Conservation (phyloP, 2,329 filamentous ascomycete species). For the Fusarium tricinctum region DNA sequence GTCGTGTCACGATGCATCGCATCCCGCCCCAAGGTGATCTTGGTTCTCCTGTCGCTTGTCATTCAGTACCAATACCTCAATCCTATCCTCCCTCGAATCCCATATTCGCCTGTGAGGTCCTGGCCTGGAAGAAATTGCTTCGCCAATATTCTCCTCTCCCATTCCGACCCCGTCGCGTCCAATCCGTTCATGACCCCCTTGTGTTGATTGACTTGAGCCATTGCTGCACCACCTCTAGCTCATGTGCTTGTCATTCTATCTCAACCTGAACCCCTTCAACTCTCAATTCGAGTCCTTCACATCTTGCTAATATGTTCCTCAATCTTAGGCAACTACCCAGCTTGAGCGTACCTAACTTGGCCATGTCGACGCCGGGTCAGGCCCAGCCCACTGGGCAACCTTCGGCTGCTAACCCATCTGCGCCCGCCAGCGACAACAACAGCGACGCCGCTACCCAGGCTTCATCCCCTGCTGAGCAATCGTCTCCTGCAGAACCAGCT, state of each 20-base stretch:
- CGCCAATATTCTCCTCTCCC: slow-evolving; percentile 33
- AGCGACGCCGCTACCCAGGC: slow-evolving; percentile 25
- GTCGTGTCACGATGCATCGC: slow-evolving; percentile 37
- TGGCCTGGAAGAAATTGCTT: slow-evolving; percentile 11
- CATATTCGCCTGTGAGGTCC: slow-evolving; percentile 15
- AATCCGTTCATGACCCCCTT: slow-evolving; percentile 29
- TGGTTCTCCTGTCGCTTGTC: slow-evolving; percentile 24
- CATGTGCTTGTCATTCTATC: slow-evolving; percentile 18
- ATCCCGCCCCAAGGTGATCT: slow-evolving; percentile 12
- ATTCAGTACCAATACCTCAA: slow-evolving; percentile 9
- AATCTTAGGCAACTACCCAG: slow-evolving; percentile 48
- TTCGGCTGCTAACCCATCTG: slow-evolving; percentile 35
- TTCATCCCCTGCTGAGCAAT: slow-evolving; percentile 9
- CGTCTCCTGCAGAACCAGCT: slow-evolving; percentile 19
- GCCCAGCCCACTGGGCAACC: slow-evolving; percentile 43
- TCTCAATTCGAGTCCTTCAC: slow-evolving; percentile 19
- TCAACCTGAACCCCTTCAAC: slow-evolving; percentile 8
- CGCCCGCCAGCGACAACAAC: slow-evolving; percentile 21
- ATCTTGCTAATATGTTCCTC: slow-evolving; percentile 55
- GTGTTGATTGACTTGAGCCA: slow-evolving; percentile 20
- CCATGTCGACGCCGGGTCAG: slow-evolving; percentile 53
- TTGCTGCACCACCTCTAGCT: slow-evolving; percentile 20
- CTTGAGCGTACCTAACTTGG: slow-evolving; percentile 46
- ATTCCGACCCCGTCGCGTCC: slow-evolving; percentile 34
- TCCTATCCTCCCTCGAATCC: slow-evolving; percentile 19